phyloP scores from a whole-genome alignment of 768 basidiomycete species.

The Trichaptum fuscoviolaceum region DNA sequence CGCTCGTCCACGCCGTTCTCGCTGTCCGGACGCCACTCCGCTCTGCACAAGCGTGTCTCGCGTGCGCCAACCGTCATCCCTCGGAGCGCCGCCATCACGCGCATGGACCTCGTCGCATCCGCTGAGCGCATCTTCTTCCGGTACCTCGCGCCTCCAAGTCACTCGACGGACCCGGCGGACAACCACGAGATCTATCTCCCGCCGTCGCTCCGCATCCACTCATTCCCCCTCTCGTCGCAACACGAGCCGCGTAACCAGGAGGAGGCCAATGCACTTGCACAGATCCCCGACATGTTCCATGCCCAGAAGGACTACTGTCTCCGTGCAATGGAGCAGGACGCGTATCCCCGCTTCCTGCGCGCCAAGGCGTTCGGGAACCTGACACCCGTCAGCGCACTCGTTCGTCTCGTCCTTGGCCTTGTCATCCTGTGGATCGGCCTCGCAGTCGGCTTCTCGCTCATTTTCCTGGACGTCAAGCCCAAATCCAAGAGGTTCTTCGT shows the following conservation, averaged over 20 bases:
- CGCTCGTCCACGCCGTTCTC: conserved; percentile 81
- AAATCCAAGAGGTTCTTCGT: conserved; percentile 94
- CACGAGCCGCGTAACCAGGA: conserved; percentile 65
- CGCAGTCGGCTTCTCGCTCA: conserved; percentile 80
- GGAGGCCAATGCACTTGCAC: conserved; percentile 75
- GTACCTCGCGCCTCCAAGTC: conserved; percentile 82
- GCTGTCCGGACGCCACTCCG: conserved; percentile 67
- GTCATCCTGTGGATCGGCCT: conserved; percentile 94
- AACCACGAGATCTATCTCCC: conserved; percentile 99
- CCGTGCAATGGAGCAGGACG: conserved; percentile 93
- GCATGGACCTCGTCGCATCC: conserved; percentile 82
- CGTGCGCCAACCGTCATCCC: conserved; percentile 93
- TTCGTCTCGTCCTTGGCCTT: conserved; percentile 80
- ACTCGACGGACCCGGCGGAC: conserved; percentile 70
- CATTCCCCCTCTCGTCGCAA: conserved; percentile 76
- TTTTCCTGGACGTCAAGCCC: conserved; percentile 91
- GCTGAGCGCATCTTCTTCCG: conserved; percentile 96
- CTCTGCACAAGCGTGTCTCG: conserved; percentile 75
- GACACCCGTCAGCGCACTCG: conserved; percentile 84
- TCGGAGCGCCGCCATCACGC: conserved; percentile 84
- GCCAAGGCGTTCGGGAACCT: conserved; percentile 98
- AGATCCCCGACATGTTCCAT: conserved; percentile 96
- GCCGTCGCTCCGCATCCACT: conserved; percentile 83
- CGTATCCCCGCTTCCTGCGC: conserved; percentile 89
- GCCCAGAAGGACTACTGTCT: conserved; percentile 96